These are phyloP conservation scores for Trichaptum fuscoviolaceum DNA, from an alignment of 768 basidiomycete genomes.

Conservation along the genomic window DNA sequence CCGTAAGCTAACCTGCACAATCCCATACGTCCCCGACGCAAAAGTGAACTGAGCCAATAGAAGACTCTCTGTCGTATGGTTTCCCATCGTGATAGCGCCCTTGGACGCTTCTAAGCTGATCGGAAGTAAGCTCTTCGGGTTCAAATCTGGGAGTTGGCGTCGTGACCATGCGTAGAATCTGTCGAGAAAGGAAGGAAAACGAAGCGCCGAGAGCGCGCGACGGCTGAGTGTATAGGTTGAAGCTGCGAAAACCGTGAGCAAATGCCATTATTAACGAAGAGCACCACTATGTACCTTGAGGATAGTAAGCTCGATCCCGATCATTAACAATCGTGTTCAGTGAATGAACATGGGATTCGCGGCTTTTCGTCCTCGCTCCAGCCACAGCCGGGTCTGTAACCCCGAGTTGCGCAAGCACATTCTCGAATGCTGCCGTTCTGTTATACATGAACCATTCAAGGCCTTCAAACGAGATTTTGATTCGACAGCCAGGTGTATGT, in stretches of 20 bases:
- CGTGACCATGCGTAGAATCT: constrained; percentile 41
- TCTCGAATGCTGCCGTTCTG: constrained; percentile 81
- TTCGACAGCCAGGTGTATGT: constrained; percentile 61
- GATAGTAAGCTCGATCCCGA: neutral
- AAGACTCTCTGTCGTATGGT: constrained; percentile 76
- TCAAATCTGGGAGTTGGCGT: constrained; percentile 61
- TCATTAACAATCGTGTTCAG: neutral
- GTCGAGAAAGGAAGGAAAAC: neutral
- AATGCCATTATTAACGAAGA: neutral
- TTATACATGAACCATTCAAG: constrained; percentile 95
- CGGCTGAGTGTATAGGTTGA: neutral
- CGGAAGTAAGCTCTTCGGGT: constrained; percentile 82
- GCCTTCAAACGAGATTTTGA: constrained; percentile 76
- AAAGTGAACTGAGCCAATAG: constrained; percentile 76
- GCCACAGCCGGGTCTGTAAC: constrained; percentile 11
- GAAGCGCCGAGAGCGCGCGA: neutral
- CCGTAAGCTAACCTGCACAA: constrained; percentile 54
- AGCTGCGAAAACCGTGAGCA: neutral
- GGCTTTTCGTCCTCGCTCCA: neutral
- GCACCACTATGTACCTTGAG: neutral
- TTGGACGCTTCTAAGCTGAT: constrained; percentile 73
- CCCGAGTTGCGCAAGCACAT: constrained; percentile 75
- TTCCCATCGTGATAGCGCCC: constrained; percentile 81
- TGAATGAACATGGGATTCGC: neutral
- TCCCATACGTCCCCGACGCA: constrained; percentile 76